These are phyloP conservation scores for Platismatia glauca DNA, from an alignment of 495 filamentous ascomycete species.

Conservation along the genomic window DNA sequence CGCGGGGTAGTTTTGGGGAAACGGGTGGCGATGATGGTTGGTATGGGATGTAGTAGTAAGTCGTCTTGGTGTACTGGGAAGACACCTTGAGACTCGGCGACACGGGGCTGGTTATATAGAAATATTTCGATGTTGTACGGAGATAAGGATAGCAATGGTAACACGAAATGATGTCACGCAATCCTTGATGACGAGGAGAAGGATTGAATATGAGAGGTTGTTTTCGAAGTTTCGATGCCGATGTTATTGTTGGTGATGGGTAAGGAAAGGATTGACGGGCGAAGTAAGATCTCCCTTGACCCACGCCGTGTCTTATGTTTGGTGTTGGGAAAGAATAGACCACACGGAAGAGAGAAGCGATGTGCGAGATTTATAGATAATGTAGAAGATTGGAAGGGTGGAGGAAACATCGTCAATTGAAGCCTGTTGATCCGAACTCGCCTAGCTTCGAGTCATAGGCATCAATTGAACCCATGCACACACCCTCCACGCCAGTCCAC, in stretches of 20 bases:
- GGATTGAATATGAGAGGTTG: not conserved
- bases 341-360: not conserved
- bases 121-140: not conserved
- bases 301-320: not conserved
- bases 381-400: not conserved
- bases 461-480: constrained; percentile 6
- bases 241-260: not conserved
- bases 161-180: not conserved
- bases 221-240: not conserved
- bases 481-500: not conserved
- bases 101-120: not conserved
- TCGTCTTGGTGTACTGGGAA: constrained; percentile 13
- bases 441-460: constrained; percentile 20
- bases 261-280: not conserved
- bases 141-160: not conserved
- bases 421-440: not conserved
- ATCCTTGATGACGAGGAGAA: not conserved
- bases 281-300: not conserved
- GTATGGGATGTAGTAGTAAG: constrained; percentile 15
- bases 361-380: not conserved
- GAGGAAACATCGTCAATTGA: not conserved
- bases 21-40: not conserved
- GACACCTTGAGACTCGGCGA: constrained; percentile 16
- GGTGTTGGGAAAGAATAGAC: not conserved
- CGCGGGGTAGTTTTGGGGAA: not conserved